Percentiles rank a stretch among this genome's conserved stretches.
phyloP scores from a whole-genome alignment of 1,284 basidiomycete genomes.

The Irpex rosettiformis region DNA sequence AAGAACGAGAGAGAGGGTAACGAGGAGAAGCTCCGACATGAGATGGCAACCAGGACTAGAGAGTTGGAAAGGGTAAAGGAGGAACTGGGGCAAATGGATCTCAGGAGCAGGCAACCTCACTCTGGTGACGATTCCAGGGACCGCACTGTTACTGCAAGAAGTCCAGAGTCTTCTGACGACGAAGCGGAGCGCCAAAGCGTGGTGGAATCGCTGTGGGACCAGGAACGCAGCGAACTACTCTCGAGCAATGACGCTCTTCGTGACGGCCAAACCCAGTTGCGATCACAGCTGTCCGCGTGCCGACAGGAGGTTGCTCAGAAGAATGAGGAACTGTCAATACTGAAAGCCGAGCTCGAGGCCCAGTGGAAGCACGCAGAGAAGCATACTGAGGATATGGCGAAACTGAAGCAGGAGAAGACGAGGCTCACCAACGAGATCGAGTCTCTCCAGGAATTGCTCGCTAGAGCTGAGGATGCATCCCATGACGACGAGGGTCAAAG shows the following conservation, averaged over 20 bases:
- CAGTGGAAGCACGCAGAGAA: conserved; percentile 59
- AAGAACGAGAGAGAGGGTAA: conserved; percentile 43
- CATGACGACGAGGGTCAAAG: conserved; percentile 51
- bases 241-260: conserved; percentile 40
- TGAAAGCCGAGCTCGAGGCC: conserved; percentile 56
- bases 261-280: conserved; percentile 30
- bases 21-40: conserved; percentile 31
- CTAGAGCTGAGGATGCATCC: conserved; percentile 52
- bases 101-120: conserved; percentile 49
- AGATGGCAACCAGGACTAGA: conserved; percentile 32
- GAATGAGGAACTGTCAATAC: conserved; percentile 44
- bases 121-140: conserved; percentile 41
- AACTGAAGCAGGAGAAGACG: conserved; percentile 27
- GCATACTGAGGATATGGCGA: conserved; percentile 25
- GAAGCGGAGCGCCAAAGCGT: conserved; percentile 38
- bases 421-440: conserved; percentile 41
- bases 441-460: conserved; percentile 28
- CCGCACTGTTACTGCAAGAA: conserved; percentile 29
- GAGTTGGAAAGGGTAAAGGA: conserved; percentile 45
- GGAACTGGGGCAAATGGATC: conserved; percentile 45
- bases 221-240: conserved; percentile 44
- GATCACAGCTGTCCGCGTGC: conserved; percentile 26
- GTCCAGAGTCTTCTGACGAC: conserved; percentile 33
- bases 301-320: conserved; percentile 31
- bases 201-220: conserved; percentile 43